These are phyloP conservation scores for Pseudevernia furfuracea DNA, from an alignment of 495 filamentous ascomycete species.

Conservation along the genomic window DNA sequence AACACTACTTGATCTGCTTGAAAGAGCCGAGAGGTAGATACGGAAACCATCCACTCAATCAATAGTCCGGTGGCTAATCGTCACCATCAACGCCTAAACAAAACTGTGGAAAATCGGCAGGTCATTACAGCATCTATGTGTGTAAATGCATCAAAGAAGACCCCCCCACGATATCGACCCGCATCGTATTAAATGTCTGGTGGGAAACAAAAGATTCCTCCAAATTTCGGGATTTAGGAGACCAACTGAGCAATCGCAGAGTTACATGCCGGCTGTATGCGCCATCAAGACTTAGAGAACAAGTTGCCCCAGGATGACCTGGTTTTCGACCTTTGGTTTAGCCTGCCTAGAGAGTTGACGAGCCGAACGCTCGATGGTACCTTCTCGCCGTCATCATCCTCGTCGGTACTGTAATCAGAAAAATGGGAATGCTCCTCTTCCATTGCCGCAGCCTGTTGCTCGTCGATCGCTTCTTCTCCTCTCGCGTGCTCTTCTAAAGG, in stretches of 20 bases:
- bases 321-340: background rate
- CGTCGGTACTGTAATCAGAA: background rate
- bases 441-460: background rate
- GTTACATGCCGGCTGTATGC: background rate
- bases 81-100: background rate
- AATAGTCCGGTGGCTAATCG: background rate
- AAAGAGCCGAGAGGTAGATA: background rate
- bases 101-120: background rate
- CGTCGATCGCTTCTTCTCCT: background rate
- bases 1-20: background rate
- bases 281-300: background rate
- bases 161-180: background rate
- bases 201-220: background rate
- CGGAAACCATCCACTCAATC: background rate
- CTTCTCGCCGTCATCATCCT: background rate
- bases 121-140: background rate
- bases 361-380: background rate
- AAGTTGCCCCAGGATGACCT: background rate
- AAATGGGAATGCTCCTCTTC: slow-evolving; percentile 4
- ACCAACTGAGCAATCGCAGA: background rate
- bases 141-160: background rate
- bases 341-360: slow-evolving; percentile 1
- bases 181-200: background rate
- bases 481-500: background rate
- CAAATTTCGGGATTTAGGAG: background rate